phyloP scores from a whole-genome alignment of 1,284 basidiomycete species.

The Butyriboletus appendiculatus region DNA sequence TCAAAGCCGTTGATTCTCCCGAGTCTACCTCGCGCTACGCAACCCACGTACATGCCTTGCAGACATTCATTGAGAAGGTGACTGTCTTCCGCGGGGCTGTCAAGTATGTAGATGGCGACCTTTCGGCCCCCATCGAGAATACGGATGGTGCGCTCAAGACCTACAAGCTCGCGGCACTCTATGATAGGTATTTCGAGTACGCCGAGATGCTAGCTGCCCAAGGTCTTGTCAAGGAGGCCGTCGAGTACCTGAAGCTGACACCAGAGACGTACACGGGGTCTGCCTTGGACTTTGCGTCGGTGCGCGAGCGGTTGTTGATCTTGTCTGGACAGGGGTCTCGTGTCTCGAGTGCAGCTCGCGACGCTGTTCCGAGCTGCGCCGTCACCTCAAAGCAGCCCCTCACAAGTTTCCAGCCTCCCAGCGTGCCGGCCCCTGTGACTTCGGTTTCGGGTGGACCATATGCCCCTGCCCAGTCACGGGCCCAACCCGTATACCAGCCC shows the following conservation, averaged over 20 bases:
- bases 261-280: conserved; percentile 79
- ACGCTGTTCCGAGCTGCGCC: conserved; percentile 29
- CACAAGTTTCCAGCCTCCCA: background rate
- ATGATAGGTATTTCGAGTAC: conserved; percentile 96
- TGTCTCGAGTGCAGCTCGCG: conserved; percentile 22
- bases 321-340: conserved; percentile 41
- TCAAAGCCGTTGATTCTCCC: conserved; percentile 14
- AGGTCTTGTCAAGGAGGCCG: conserved; percentile 84
- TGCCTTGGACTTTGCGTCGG: conserved; percentile 58
- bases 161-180: conserved; percentile 86
- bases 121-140: conserved; percentile 39
- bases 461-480: conserved; percentile 7
- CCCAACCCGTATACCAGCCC: conserved; percentile 2
- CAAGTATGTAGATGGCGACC: conserved; percentile 83
- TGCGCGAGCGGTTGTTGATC: conserved; percentile 60
- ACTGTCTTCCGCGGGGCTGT: conserved; percentile 92
- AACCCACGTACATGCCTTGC: conserved; percentile 86
- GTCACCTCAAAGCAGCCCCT: conserved; percentile 11
- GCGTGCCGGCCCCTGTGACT: conserved; percentile 16
- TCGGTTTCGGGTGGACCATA: conserved; percentile 16
- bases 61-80: conserved; percentile 97
- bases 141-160: conserved; percentile 55
- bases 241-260: conserved; percentile 79
- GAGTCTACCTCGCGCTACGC: conserved; percentile 68
- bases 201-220: conserved; percentile 91